Percentiles rank a stretch among this genome's conserved stretches.
Evolutionary conservation across 306 rosid genomes (phyloP).

Genomic region (Acacia acuminata): DNA sequence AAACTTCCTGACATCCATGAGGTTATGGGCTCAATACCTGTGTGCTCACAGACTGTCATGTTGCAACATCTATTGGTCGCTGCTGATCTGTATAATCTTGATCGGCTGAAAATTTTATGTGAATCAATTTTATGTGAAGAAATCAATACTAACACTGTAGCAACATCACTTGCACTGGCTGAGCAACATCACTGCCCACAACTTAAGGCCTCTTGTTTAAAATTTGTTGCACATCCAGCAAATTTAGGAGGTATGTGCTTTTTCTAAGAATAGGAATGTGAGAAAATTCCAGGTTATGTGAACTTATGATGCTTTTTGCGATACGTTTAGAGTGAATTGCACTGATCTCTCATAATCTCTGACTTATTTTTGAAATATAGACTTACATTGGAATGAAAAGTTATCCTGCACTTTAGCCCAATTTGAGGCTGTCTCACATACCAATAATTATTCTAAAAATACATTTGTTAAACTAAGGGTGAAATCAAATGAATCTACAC

Average conservation of each 20-base stretch:
- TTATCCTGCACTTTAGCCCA: background rate
- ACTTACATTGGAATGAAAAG: background rate
- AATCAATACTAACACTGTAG: slow-evolving; percentile 64
- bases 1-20: background rate
- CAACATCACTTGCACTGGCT: slow-evolving; percentile 74
- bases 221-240: slow-evolving; percentile 64
- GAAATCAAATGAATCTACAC: no score
- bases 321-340: background rate
- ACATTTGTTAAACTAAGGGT: no score
- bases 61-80: background rate
- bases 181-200: slow-evolving; percentile 80
- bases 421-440: no score
- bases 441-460: no score
- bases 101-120: slow-evolving; percentile 49
- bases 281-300: slow-evolving; percentile 35
- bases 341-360: background rate
- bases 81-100: background rate
- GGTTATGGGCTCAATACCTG: background rate
- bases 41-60: background rate
- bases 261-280: slow-evolving; percentile 34
- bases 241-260: slow-evolving; percentile 77
- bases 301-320: slow-evolving; percentile 18
- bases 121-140: slow-evolving; percentile 74
- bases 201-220: slow-evolving; percentile 75
- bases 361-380: background rate